Conservation (phyloP, 2,329 filamentous ascomycete genomes). For the Aspergillus brunneoviolaceus region DNA sequence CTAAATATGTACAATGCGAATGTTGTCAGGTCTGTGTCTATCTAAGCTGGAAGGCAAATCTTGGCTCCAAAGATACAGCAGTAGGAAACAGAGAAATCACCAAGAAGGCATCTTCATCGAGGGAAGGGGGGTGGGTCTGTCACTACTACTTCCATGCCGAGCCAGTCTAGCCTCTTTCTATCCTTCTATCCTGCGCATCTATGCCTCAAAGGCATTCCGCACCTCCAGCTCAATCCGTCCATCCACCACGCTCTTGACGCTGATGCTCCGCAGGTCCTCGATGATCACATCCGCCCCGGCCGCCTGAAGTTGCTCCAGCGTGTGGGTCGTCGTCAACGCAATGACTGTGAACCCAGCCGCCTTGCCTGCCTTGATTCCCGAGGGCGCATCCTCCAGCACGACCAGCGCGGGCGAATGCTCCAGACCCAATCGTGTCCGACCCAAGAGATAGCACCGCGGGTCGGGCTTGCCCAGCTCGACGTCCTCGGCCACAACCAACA, state of each 20-base stretch:
- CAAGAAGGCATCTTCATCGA: background rate
- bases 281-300: constrained; percentile 90
- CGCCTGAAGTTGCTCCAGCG: constrained; percentile 65
- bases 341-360: constrained; percentile 82
- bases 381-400: constrained; percentile 86
- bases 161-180: background rate
- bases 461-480: constrained; percentile 75
- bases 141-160: background rate
- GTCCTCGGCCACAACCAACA: constrained; percentile 73
- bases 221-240: constrained; percentile 69
- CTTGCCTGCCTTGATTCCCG: constrained; percentile 79
- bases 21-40: too few species aligned
- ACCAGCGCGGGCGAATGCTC: constrained; percentile 57
- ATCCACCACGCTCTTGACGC: constrained; percentile 56
- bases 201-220: constrained; percentile 51
- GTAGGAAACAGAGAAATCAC: too few species aligned
- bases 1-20: too few species aligned
- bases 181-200: background rate
- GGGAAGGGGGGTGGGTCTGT: background rate
- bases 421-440: constrained; percentile 59
- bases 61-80: too few species aligned
- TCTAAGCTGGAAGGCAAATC: too few species aligned
- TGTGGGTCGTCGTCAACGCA: constrained; percentile 82
- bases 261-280: constrained; percentile 72
- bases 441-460: constrained; percentile 70